These are phyloP conservation scores for Hyaloscypha hepaticicola DNA, from an alignment of 495 filamentous ascomycete species.

Conservation along the genomic window DNA sequence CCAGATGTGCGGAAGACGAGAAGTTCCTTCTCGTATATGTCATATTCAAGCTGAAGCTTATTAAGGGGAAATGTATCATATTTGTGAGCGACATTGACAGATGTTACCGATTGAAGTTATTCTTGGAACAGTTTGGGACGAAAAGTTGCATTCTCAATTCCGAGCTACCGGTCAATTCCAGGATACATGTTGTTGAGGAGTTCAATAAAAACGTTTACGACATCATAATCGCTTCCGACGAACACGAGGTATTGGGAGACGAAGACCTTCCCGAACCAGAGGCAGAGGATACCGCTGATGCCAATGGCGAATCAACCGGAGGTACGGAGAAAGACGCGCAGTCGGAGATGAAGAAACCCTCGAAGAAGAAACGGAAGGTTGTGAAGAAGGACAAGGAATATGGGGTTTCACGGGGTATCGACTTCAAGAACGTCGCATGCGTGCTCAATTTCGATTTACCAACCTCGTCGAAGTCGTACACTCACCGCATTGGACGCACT, in stretches of 20 bases:
- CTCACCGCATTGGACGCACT: slow-evolving; percentile 91
- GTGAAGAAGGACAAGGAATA: slow-evolving; percentile 75
- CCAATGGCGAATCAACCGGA: background rate
- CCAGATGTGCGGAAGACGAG: slow-evolving; percentile 86
- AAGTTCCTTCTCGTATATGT: slow-evolving; percentile 94
- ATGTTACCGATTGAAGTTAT: slow-evolving; percentile 91
- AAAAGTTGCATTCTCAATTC: slow-evolving; percentile 93
- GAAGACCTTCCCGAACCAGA: slow-evolving; percentile 41
- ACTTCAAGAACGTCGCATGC: slow-evolving; percentile 92
- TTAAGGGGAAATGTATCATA: slow-evolving; percentile 92
- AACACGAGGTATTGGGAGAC: slow-evolving; percentile 78
- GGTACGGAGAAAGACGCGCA: slow-evolving; percentile 24
- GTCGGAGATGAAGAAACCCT: slow-evolving; percentile 30
- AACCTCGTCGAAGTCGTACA: slow-evolving; percentile 84
- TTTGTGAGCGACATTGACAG: slow-evolving; percentile 94
- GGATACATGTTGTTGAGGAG: slow-evolving; percentile 92
- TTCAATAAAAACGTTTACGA: slow-evolving; percentile 97
- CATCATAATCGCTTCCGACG: slow-evolving; percentile 94
- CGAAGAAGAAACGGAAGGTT: slow-evolving; percentile 62
- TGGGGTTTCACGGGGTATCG: slow-evolving; percentile 88
- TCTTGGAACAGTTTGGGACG: slow-evolving; percentile 94
- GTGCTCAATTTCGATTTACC: slow-evolving; percentile 98
- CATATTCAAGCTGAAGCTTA: slow-evolving; percentile 89
- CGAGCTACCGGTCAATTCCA: slow-evolving; percentile 87
- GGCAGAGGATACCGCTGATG: slow-evolving; percentile 16